Base-by-base conservation (phyloP, 257 asterid species). In the Gentiana straminea region DNA sequence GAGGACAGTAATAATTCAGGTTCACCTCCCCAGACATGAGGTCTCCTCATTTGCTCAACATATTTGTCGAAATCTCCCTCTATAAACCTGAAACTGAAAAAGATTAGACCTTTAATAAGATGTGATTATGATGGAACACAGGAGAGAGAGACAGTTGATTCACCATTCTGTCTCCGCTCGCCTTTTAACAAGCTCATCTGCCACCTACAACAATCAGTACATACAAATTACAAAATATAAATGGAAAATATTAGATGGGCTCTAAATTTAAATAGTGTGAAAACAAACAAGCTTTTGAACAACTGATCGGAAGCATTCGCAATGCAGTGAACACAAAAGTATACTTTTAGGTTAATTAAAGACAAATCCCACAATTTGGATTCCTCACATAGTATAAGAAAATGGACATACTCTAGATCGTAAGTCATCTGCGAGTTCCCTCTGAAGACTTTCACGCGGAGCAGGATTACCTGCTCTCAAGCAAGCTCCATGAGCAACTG, bases 1-100 rank as follows among this genome's bases (percentile, higher is more conserved):
- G 94, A 84, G 64, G 98, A 96, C 98, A 91, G 87, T 70, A 91
- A 69, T 61, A 91, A 62, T 68, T 91, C 98, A 8, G 98, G 98
- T 75, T 91, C 98, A 65, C 97, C 98, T 64, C 97, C 98, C 98
- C 98, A 91, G 39, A 83, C 93, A 64, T 83, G 93, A 67, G 86
- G 86, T 71, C 79, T 84, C 82, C 85, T 81, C 52, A 87, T 83
- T 51, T 75, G 77, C 41, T 86, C 70, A 66, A 87, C 80, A 4
- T 91, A 91, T n/a, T 68, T 52, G 64, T 81, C 92, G 57, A 91
- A 91, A 72, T 87, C 90, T 51, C 98, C 98, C 64, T 91, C 98
- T 39, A 91, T 78, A 81, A 91, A 91, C 96, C 98, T 90, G 78
- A 57, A 51, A 66, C 60, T 24, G 24, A 59, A 37, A 34, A 32